A percentile compares a stretch with the other conserved stretches of the same genome.
Evolutionary conservation across 805 yeast species (phyloP).

Genomic region (Candida krabiensis): DNA sequence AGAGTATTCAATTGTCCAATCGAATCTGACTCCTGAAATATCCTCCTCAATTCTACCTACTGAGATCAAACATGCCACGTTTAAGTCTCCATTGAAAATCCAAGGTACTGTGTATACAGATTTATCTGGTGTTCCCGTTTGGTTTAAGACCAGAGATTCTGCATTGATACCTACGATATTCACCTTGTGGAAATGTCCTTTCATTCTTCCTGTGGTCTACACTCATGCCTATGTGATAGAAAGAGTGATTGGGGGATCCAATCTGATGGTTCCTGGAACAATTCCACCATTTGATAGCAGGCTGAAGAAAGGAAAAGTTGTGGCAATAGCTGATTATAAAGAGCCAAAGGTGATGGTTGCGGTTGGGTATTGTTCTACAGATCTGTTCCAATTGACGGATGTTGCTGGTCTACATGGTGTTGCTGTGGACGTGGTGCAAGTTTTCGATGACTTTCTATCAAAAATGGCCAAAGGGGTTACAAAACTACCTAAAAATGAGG

Average conservation of each 20-base stretch:
- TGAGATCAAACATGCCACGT: conserved; percentile 62
- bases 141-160: conserved; percentile 64
- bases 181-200: conserved; percentile 70
- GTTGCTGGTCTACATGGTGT: conserved; percentile 72
- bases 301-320: conserved; percentile 54
- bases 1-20: conserved; percentile 40
- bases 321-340: conserved; percentile 65
- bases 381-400: conserved; percentile 42
- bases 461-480: conserved; percentile 49
- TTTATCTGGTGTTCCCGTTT: conserved; percentile 63
- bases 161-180: conserved; percentile 67
- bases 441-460: conserved; percentile 63
- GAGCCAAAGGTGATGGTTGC: conserved; percentile 68
- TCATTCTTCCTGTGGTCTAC: conserved; percentile 60
- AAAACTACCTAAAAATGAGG: conserved; percentile 42
- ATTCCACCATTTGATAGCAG: conserved; percentile 56
- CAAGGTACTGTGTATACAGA: conserved; percentile 68
- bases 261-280: conserved; percentile 75
- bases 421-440: conserved; percentile 74
- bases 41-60: conserved; percentile 47
- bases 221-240: conserved; percentile 77
- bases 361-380: conserved; percentile 60
- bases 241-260: conserved; percentile 74
- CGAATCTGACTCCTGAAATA: conserved; percentile 38
- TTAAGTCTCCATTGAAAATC: conserved; percentile 46